Percentiles rank a stretch among this genome's conserved stretches.
phyloP scores from a whole-genome alignment of 257 asterid species.

The Oldenlandia corymbosa region DNA sequence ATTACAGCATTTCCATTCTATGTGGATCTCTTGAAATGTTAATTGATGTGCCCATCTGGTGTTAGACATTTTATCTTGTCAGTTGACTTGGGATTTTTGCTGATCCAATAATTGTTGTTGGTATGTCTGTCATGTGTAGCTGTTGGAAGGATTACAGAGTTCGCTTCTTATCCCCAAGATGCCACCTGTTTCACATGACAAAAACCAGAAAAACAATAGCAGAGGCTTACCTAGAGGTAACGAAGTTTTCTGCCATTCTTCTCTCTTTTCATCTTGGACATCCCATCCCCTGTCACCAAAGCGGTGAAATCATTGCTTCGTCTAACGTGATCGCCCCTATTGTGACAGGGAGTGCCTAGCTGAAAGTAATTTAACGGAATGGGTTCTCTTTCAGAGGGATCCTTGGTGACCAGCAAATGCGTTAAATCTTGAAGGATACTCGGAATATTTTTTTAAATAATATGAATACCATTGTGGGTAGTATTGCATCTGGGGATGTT shows the following conservation, averaged over 20 bases:
- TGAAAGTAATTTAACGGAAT: slow-evolving; percentile 17
- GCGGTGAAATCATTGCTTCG: not conserved
- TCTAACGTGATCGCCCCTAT: not conserved
- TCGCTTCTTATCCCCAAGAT: slow-evolving; percentile 59
- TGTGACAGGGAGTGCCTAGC: slow-evolving; percentile 28
- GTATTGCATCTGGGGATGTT: slow-evolving; percentile 22
- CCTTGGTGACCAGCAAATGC: slow-evolving; percentile 7
- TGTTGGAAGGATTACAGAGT: slow-evolving; percentile 91
- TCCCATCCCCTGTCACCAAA: not conserved
- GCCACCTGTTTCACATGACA: slow-evolving; percentile 68
- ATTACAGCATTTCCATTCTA: not conserved
- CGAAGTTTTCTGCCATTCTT: not conserved
- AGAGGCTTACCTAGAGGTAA: slow-evolving; percentile 54
- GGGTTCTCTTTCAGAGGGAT: slow-evolving; percentile 19
- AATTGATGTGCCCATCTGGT: not conserved
- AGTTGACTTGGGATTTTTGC: slow-evolving; percentile 13
- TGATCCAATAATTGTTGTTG: too few species aligned
- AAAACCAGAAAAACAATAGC: slow-evolving; percentile 44
- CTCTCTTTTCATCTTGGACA: not conserved
- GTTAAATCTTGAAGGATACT: not conserved
- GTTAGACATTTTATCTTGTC: not conserved
- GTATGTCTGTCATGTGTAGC: slow-evolving; percentile 39
- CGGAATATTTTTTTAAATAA: slow-evolving; percentile 16
- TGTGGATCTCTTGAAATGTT: not conserved
- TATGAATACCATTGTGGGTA: slow-evolving; percentile 31